Evolutionary conservation across 768 basidiomycete genomes (phyloP).

Genomic region (Boletus huronensis): DNA sequence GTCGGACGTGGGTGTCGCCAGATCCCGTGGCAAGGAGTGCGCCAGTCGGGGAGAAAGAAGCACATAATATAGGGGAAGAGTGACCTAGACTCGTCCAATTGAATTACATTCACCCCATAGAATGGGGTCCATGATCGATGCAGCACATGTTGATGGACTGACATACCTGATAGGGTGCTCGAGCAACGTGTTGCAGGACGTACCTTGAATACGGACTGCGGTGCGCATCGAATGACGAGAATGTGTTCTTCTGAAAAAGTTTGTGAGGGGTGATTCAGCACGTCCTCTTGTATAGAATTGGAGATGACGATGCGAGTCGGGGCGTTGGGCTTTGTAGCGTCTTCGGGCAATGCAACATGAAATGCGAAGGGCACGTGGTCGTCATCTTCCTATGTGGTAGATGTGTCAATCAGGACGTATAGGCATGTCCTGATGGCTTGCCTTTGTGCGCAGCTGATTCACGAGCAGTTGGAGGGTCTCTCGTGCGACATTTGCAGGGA

Average conservation of each 20-base stretch:
- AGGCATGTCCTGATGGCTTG: constrained; percentile 33
- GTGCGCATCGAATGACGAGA: constrained; percentile 84
- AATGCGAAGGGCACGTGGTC: constrained; percentile 93
- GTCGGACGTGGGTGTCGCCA: constrained; percentile 86
- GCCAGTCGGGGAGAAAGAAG: constrained; percentile 94
- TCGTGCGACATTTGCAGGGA: constrained; percentile 82
- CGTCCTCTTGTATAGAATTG: constrained; percentile 79
- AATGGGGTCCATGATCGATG: constrained; percentile 7
- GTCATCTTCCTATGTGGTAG: constrained; percentile 45
- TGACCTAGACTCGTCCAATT: constrained; percentile 55
- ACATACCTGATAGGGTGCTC: constrained; percentile 78
- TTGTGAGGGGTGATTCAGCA: constrained; percentile 68
- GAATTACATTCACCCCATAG: constrained; percentile 3
- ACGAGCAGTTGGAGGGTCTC: constrained; percentile 86
- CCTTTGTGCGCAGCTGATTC: constrained; percentile 79
- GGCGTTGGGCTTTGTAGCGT: constrained; percentile 42
- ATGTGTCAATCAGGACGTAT: constrained; percentile 8
- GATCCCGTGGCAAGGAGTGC: constrained; percentile 89
- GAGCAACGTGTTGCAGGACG: constrained; percentile 93
- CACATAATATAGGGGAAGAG: constrained; percentile 88
- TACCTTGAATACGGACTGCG: constrained; percentile 94
- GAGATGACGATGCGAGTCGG: constrained; percentile 81
- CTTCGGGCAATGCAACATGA: constrained; percentile 71
- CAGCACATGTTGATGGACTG: neutral
- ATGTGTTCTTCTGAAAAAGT: constrained; percentile 83